Conservation (phyloP, 768 basidiomycete species). For the Mycena latifolia region DNA sequence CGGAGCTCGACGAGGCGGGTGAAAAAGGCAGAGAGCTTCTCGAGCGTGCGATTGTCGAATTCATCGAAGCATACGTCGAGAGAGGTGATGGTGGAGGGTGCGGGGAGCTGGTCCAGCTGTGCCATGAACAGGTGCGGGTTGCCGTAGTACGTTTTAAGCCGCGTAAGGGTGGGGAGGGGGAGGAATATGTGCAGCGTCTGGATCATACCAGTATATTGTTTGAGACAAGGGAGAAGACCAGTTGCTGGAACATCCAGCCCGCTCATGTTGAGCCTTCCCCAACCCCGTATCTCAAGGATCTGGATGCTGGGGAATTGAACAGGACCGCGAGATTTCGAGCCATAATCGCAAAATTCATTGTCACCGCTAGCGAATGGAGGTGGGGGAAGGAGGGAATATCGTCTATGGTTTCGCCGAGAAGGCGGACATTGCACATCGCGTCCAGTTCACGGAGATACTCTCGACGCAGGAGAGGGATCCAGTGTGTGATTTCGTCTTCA, state of each 20-base stretch:
- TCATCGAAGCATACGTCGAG: background rate
- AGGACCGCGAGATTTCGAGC: background rate
- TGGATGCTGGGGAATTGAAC: constrained; percentile 1
- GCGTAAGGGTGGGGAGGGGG: background rate
- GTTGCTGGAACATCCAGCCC: background rate
- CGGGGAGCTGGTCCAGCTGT: background rate
- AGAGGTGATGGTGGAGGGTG: background rate
- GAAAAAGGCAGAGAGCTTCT: background rate
- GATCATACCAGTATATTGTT: background rate
- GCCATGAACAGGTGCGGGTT: background rate
- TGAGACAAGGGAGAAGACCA: background rate
- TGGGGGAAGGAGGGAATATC: background rate
- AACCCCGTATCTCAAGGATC: background rate
- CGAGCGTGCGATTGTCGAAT: background rate
- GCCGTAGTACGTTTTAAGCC: background rate
- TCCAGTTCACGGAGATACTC: background rate
- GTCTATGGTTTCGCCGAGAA: background rate
- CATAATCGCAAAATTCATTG: background rate
- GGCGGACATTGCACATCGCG: background rate
- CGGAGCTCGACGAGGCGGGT: background rate
- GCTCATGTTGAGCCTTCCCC: background rate
- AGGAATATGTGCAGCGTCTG: background rate
- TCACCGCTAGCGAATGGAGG: background rate
- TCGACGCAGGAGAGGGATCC: background rate
- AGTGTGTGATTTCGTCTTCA: background rate